Base-by-base conservation (phyloP, 345 rosid genomes). In the Kandelia obovata region DNA sequence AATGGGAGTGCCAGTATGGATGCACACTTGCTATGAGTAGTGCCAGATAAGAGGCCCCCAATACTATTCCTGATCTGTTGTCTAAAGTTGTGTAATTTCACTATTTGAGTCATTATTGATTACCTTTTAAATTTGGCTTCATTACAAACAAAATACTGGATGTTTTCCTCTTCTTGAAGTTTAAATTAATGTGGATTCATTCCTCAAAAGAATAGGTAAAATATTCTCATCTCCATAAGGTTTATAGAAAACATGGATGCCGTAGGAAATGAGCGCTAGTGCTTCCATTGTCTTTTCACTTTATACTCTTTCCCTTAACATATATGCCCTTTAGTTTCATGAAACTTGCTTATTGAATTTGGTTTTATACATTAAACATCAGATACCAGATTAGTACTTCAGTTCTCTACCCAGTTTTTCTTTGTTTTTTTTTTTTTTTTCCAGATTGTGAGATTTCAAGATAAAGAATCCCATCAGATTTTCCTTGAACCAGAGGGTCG, bases 401-500 rank as follows among this genome's bases (percentile, higher is more conserved):
- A 28, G 20, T 11, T 61, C 66, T 76, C 17, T 43, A 39, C 20
- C 17, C 66, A 28, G 8, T 64, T 53, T 65, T 21, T 9, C 17
- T 4, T 16, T 0, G 71, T 2, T 68, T 16, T 0, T 74, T 2
- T 68, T 74, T 2, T 68, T 19, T 43, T 16, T 34, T 67, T 61
- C 4, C 70, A 91, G 98, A 87, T 94, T 79, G 98, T 94, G 74
- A 89, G 98, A 79, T 94, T 94, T 84, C 77, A 88, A 71, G 97
- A 91, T 79, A 91, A 94, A 75, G 98, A 94, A 78, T 94, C 97
- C 61, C 98, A 94, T 89, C 98, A 94, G 73, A 91, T 94, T 80
- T 94, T 94, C 78, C 97, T 94, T 9, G 98, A 94, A 80, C 98
- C 98, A 62, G 98, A 94, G 78, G 98, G 98, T 58, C 89, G 97